Base-by-base conservation (phyloP, 306 rosid species). In the Leucaena leucocephala region DNA sequence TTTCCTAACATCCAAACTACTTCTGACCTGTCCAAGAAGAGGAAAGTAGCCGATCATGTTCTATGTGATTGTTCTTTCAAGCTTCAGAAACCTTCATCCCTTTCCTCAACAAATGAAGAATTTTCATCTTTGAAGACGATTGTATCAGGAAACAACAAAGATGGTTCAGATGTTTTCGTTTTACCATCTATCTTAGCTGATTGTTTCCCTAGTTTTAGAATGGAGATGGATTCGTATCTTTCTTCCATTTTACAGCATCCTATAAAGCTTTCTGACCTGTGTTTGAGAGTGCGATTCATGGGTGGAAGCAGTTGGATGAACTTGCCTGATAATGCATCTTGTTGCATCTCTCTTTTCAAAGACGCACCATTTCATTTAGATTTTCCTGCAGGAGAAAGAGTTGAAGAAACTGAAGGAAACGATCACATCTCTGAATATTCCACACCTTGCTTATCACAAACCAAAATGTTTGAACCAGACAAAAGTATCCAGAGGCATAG, bases 381-480 rank as follows among this genome's bases (percentile, higher is more conserved):
- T 72, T 49, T 44, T 12, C 81, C 63, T 64, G 74, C 54, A 35
- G 75, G 12, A 13, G 3, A 76, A 70, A 64, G 45, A 36, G 78
- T 54, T 80, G 50, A 54, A 71, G 81, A 82, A 64, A 69, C 40
- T 58, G 77, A 80, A 61, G 74, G 77, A 21, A 55, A 55, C 55
- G 27, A 50, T 45, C 50, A 27, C 1, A 27, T 27, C 27, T 27
- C 61, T 64, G 74, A 48, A 33, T 57, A 43, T 50, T 69, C 72
- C 12, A 80, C 55, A 54, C 68, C 78, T n/a, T 21, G 78, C 71
- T 58, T 45, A 55, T 62, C 83, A 36, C 4, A 17, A 49, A 36
- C 77, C 72, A 72, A 46, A 73, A 35, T 72, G 69, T 76, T 57
- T 72, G 84, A 85, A 76, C 74, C 75, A 71, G 84, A 54, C 74